phyloP scores from a whole-genome alignment of 2,329 filamentous ascomycete genomes.

The Phialemonium atrogriseum region DNA sequence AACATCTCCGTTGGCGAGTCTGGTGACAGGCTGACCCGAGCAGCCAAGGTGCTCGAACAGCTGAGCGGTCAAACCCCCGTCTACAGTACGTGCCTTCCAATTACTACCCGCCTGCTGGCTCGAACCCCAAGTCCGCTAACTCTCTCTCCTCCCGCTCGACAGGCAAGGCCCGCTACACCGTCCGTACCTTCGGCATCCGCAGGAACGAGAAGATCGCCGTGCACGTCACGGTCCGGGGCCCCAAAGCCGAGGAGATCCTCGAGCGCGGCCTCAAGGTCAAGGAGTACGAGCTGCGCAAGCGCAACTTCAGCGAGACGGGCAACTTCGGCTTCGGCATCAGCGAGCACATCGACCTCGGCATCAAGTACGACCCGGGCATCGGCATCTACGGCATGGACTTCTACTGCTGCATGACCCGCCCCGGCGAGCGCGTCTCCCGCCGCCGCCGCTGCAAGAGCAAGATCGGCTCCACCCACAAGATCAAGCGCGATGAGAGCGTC shows the following conservation, averaged over 20 bases:
- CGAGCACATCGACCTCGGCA: constrained; percentile 99
- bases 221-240: constrained; percentile 98
- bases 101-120: not conserved
- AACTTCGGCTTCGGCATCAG: constrained; percentile 99
- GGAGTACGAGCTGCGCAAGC: constrained; percentile 99
- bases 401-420: constrained; percentile 99
- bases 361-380: constrained; percentile 98
- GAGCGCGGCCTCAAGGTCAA: constrained; percentile 99
- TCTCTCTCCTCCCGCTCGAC: constrained; percentile 7
- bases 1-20: constrained; percentile 99
- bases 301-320: constrained; percentile 99
- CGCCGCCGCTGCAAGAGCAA: constrained; percentile 82
- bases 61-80: constrained; percentile 98
- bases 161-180: constrained; percentile 99
- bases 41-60: constrained; percentile 99
- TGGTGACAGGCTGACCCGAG: constrained; percentile 99
- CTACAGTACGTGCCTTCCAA: constrained; percentile 91
- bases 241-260: constrained; percentile 97
- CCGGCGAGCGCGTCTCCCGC: constrained; percentile 95
- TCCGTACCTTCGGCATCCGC: constrained; percentile 99
- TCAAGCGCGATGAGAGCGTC: constrained; percentile 90
- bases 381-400: constrained; percentile 99
- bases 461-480: constrained; percentile 83
- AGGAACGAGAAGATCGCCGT: constrained; percentile 99
- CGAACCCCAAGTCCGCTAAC: not conserved